Evolutionary conservation across 768 basidiomycete genomes (phyloP), one percentile per base, ranked within the genome.

Genomic region (Paxillus involutus): DNA sequence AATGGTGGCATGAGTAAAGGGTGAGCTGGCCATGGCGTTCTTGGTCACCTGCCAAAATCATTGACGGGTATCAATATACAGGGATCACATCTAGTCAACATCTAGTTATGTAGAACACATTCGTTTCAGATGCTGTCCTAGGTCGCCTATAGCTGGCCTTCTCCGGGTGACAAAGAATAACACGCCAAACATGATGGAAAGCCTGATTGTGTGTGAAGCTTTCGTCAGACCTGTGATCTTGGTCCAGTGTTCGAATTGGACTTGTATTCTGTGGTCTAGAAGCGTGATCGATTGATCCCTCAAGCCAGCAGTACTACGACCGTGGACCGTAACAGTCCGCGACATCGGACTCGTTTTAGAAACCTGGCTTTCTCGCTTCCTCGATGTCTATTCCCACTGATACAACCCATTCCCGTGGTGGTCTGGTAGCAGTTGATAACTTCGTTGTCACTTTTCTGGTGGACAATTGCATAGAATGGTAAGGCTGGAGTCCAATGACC

Each of bases 401-500:
- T 32, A 21, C 36, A 11, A 50, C 29, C 3, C 41, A 52, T n/a
- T 55, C 62, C 21, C 61, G 60, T 10, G 58, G 49, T 26, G 65
- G 63, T 29, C 44, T 68, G 32, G 50, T 65, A 0, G 44, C 46
- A 13, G 75, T 80, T 36, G 75, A 80, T 53, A 63, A 59, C 52
- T 59, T 80, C 10, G 62, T 57, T 1, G 76, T 89, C 55, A 87
- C 81, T 0, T 86, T 91, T 60, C 76, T 90, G 8, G 87, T 91
- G 29, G 89, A 91, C 65, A 89, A 91, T 59, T 77, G 70, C 52
- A 83, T 91, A 35, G 91, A 93, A 85, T 92, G 91, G 90, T 86
- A 58, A 44, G 61, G 29, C 21, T 21, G 21, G 21, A 2, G 9
- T 12, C 9, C 30, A n/a, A 9, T 17, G 35, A 11, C 8, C 9